These are phyloP conservation scores for Gossypium schwendimanii DNA, from an alignment of 441 rosid species.

Conservation along the genomic window DNA sequence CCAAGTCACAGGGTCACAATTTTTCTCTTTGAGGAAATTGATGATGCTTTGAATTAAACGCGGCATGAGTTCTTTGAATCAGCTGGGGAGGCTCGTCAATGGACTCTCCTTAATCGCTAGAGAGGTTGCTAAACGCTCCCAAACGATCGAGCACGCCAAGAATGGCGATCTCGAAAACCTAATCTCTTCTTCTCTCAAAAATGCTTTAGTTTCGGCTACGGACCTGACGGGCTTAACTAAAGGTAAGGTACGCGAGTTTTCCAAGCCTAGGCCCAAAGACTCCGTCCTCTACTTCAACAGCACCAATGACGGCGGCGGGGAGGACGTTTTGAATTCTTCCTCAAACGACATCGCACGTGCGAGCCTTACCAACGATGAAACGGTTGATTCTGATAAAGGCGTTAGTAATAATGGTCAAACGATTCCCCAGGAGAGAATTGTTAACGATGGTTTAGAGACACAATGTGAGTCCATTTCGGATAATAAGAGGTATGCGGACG, in stretches of 20 bases:
- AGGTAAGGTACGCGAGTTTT: slow-evolving; percentile 50
- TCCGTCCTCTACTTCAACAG: slow-evolving; percentile 57
- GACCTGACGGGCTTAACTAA: slow-evolving; percentile 68
- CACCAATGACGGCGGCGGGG: neutral
- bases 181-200: slow-evolving; percentile 50
- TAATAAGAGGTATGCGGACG: slow-evolving; percentile 16
- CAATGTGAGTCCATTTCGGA: slow-evolving; percentile 25
- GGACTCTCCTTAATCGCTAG: slow-evolving; percentile 69
- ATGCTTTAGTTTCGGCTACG: slow-evolving; percentile 57
- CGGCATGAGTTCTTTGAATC: slow-evolving; percentile 55
- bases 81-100: slow-evolving; percentile 46
- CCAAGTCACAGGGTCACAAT: slow-evolving; percentile 18
- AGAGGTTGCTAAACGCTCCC: slow-evolving; percentile 59
- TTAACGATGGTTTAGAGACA: slow-evolving; percentile 17
- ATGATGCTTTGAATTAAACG: neutral
- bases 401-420: slow-evolving; percentile 7
- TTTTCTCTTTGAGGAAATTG: neutral
- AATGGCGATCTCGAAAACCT: slow-evolving; percentile 54
- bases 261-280: slow-evolving; percentile 46
- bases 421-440: slow-evolving; percentile 7
- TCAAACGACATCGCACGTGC: slow-evolving; percentile 18
- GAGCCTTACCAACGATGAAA: slow-evolving; percentile 18
- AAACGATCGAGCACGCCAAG: slow-evolving; percentile 31
- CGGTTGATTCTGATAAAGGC: neutral
- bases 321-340: neutral